Evolutionary conservation across 495 filamentous ascomycete species (phyloP), one percentile per base, ranked within the genome.

Genomic region (Podospora conica): DNA sequence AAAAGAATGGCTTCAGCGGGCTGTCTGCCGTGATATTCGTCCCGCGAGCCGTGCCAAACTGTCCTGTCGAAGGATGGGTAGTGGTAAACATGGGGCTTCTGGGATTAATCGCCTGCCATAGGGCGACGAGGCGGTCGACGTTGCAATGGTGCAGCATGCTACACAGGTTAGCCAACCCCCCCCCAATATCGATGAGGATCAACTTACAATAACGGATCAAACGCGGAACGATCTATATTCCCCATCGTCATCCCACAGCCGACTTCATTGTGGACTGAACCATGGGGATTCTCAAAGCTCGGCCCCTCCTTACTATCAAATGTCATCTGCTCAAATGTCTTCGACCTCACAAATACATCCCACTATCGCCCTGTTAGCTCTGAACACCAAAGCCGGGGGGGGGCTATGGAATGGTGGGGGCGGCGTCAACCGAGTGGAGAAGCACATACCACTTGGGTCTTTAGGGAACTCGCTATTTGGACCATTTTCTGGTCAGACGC

Each of bases 1-100:
- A 66, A 61, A 76, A 78, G 69, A 83, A 84, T 0, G 82, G 82
- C 61, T 78, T 77, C n/a, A 83, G 65, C 1, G 79, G 77, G 59
- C 75, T 79, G 55, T 73, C 69, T 8, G 76, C 75, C 6, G 77
- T 76, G 28, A 79, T 70, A n/a, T 65, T 61, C 9, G 67, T 68
- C 18, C 72, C 72, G 20, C 59, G 15, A 0, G 72, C 65, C 4
- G 75, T 78, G 31, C 64, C 73, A 62, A 77, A 79, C 27, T 75
- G 71, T 21, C 77, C 78, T 53, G 25, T 58, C 0, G 68, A 72
- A 0, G 12, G 64, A 21, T 66, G 69, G 7, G 66, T 64, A 4
- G 65, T 55, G 1, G 66, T 71, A 53, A 76, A 74, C 53, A 79
- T 65, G 21, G 65, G 62, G 8, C 66, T 55, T 9, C 72, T 64